Conservation (phyloP, 2,329 filamentous ascomycete genomes). For the Bertia moriformis region DNA sequence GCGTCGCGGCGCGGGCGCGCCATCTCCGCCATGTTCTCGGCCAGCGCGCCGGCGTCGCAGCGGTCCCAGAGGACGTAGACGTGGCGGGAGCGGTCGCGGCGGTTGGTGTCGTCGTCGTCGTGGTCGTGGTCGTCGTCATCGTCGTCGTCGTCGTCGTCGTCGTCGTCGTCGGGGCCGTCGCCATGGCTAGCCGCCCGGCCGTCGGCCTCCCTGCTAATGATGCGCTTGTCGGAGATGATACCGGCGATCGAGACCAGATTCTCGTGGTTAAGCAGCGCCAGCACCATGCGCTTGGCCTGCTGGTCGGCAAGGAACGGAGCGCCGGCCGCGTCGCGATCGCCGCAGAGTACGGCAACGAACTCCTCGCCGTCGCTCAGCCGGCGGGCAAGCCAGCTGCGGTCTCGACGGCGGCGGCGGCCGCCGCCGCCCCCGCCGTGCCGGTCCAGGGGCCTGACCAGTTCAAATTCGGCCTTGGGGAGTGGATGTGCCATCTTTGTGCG, state of each 20-base stretch:
- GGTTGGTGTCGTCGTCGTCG: conserved; percentile 2
- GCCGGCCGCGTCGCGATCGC: conserved; percentile 6
- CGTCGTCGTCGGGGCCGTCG: conserved; percentile 4
- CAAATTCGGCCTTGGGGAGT: too few relatives aligned
- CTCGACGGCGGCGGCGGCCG: too few relatives aligned
- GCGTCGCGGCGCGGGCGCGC: conserved; percentile 8
- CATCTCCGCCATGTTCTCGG: conserved; percentile 6
- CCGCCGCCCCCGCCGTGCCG: too few relatives aligned
- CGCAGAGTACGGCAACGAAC: conserved; percentile 16
- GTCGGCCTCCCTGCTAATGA: too few relatives aligned
- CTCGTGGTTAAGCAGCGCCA: conserved; percentile 29
- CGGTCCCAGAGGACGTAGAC: conserved; percentile 32
- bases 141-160: conserved; percentile 4
- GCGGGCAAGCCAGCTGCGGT: conserved; percentile 16
- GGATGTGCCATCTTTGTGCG: too few relatives aligned
- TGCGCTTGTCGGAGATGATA: conserved; percentile 11
- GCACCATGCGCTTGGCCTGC: conserved; percentile 13
- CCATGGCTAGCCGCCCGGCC: not conserved
- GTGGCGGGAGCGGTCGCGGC: conserved; percentile 3
- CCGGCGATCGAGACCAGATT: conserved; percentile 29
- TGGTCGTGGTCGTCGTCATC: conserved; percentile 9
- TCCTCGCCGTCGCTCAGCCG: conserved; percentile 13
- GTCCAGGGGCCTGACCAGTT: too few relatives aligned
- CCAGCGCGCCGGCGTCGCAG: conserved; percentile 33
- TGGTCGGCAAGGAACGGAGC: conserved; percentile 10